phyloP scores from a whole-genome alignment of 140 eudicot species.

The Erigeron philadelphicus region DNA sequence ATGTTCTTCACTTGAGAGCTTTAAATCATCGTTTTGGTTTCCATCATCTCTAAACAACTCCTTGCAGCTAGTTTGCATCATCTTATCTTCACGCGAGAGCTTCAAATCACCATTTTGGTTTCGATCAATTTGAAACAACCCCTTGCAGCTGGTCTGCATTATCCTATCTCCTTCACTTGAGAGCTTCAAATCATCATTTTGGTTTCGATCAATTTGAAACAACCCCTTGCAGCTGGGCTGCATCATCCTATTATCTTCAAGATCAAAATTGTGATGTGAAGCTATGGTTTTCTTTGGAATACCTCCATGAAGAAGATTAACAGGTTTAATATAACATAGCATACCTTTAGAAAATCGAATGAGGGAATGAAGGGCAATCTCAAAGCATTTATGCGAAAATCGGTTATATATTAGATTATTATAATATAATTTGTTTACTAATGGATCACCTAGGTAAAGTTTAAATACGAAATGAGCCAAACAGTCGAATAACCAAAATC shows the following conservation, averaged over 20 bases:
- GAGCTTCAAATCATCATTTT: not conserved
- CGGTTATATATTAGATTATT: too few relatives aligned
- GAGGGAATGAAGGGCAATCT: too few relatives aligned
- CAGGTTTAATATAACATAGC: not conserved
- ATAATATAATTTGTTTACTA: too few relatives aligned
- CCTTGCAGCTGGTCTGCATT: not conserved
- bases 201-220: conserved; percentile 21
- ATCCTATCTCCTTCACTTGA: not conserved
- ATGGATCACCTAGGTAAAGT: too few relatives aligned
- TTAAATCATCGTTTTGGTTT: conserved; percentile 6
- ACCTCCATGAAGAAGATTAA: conserved; percentile 12
- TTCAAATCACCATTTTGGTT: conserved; percentile 7
- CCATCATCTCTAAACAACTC: conserved; percentile 21
- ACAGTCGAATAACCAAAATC: too few relatives aligned
- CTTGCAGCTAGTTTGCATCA: not conserved
- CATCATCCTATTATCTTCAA: conserved; percentile 12
- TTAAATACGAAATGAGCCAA: too few relatives aligned
- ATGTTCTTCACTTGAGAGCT: conserved; percentile 11
- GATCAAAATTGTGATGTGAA: conserved; percentile 15
- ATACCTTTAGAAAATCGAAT: not conserved
- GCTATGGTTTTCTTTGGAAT: conserved; percentile 11
- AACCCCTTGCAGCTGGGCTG: conserved; percentile 10
- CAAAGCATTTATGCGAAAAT: too few relatives aligned
- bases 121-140: conserved; percentile 21
- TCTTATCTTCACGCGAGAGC: not conserved